phyloP scores from a whole-genome alignment of 2,329 filamentous ascomycete genomes.

The Paraphaeosphaeria sporulosa region DNA sequence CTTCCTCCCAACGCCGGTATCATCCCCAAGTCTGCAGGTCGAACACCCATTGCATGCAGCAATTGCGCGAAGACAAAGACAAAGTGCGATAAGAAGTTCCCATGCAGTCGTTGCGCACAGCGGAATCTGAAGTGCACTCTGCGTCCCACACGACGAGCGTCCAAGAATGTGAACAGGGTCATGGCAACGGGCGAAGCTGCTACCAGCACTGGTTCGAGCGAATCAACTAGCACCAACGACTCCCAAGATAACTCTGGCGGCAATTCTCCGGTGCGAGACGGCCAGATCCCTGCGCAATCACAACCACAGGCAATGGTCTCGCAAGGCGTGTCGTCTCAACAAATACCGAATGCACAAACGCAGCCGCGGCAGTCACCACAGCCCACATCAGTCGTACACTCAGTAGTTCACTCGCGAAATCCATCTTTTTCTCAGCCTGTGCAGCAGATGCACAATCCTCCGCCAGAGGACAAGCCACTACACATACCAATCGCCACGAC shows the following conservation, averaged over 20 bases:
- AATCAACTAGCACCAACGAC: conserved; percentile 42
- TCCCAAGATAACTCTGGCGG: conserved; percentile 40
- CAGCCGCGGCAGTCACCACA: conserved; percentile 40
- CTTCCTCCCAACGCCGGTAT: conserved; percentile 58
- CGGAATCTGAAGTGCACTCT: conserved; percentile 57
- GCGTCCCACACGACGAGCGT: conserved; percentile 57
- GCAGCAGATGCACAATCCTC: conserved; percentile 39
- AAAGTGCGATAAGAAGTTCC: conserved; percentile 63
- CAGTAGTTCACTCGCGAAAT: conserved; percentile 39
- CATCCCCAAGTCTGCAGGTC: conserved; percentile 60
- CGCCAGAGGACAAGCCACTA: conserved; percentile 43
- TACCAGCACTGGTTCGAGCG: conserved; percentile 42
- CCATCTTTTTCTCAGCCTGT: conserved; percentile 42
- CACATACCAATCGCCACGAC: conserved; percentile 38
- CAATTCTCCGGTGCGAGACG: conserved; percentile 46
- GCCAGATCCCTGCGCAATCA: conserved; percentile 1
- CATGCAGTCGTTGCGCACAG: conserved; percentile 60
- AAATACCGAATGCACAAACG: conserved; percentile 23
- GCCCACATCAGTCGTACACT: conserved; percentile 32
- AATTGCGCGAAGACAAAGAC: conserved; percentile 64
- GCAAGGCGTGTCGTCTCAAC: conserved; percentile 24
- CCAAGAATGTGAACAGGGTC: conserved; percentile 50
- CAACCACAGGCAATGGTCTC: conserved; percentile 1
- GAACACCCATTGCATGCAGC: conserved; percentile 61
- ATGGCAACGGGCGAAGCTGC: conserved; percentile 30